These are phyloP conservation scores for Aspergillus calidoustus DNA, from an alignment of 2,329 filamentous ascomycete species.

Conservation along the genomic window DNA sequence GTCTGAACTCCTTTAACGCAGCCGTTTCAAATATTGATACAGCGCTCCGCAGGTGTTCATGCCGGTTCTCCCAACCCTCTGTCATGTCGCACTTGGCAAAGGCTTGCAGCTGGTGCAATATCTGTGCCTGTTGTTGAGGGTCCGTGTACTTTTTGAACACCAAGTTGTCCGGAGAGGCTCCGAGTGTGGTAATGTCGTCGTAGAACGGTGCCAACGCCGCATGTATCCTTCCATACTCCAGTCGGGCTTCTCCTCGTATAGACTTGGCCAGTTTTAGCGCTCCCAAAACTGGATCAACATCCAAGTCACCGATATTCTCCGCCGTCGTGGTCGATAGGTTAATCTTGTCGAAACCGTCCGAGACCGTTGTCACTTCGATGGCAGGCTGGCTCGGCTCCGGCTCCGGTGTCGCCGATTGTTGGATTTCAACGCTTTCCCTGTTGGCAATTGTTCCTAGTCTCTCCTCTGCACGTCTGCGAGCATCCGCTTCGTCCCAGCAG, in stretches of 20 bases:
- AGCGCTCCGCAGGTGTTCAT: slow-evolving; percentile 75
- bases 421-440: slow-evolving; percentile 32
- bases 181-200: slow-evolving; percentile 72
- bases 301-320: slow-evolving; percentile 46
- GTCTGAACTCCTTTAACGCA: slow-evolving; percentile 87
- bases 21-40: slow-evolving; percentile 86
- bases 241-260: slow-evolving; percentile 79
- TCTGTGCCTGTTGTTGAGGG: slow-evolving; percentile 86
- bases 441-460: slow-evolving; percentile 47
- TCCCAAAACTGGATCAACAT: slow-evolving; percentile 68
- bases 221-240: slow-evolving; percentile 91
- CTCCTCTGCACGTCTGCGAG: slow-evolving; percentile 78
- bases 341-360: slow-evolving; percentile 82
- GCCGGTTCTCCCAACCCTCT: slow-evolving; percentile 71
- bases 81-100: slow-evolving; percentile 84
- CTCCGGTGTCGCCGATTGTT: slow-evolving; percentile 28
- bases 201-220: slow-evolving; percentile 89
- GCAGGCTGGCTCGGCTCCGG: slow-evolving; percentile 21
- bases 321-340: slow-evolving; percentile 54
- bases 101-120: slow-evolving; percentile 77
- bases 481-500: slow-evolving; percentile 89
- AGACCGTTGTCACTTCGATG: slow-evolving; percentile 41
- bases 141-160: slow-evolving; percentile 87
- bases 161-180: slow-evolving; percentile 75
- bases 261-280: slow-evolving; percentile 75